Evolutionary conservation across 2,329 filamentous ascomycete genomes (phyloP), one percentile per base, ranked within the genome.

Genomic region (Monosporascus sp.): DNA sequence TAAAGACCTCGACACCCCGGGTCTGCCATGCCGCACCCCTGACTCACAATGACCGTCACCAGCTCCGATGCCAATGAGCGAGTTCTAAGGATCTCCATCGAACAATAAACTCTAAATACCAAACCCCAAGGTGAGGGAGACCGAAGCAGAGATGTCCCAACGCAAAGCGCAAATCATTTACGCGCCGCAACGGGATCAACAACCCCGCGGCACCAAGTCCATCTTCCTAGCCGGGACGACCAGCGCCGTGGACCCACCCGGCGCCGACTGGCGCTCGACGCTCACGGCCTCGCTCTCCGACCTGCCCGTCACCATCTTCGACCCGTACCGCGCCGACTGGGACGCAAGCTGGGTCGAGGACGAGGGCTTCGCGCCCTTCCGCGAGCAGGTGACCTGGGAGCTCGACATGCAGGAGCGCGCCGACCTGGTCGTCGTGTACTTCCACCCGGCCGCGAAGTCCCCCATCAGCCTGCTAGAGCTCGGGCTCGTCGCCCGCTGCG

Each of bases 141-240:
- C 27, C 27, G 9, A 31, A 31, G 9, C 27, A 5, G 27, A 31
- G 9, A 31, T 31, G 27, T 31, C 40, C 40, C 35, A 9, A 27
- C 37, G 24, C 20, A 47, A 52, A 38, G 58, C 51, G 50, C 68
- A 72, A 52, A 50, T 70, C 11, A 61, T 73, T 26, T 44, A 55
- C 17, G 69, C 71, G 0, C 68, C 70, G 3, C 60, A 54, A 16
- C 50, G 48, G 38, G 65, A 60, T 31, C 52, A 48, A 49, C 43
- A 41, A 14, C 43, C 11, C 5, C 57, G 31, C 11, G 59, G 61
- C 1, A 47, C 26, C 3, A 65, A 63, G 38, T 68, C 74, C 19
- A 57, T 86, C 55, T 87, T 86, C 66, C 76, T 85, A 7, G 81
- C 82, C 0, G 84, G 84, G 38, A 77, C 74, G 37, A 85, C 82